Conservation (phyloP, 2,329 filamentous ascomycete genomes). For the Hypoxylon sp. region DNA sequence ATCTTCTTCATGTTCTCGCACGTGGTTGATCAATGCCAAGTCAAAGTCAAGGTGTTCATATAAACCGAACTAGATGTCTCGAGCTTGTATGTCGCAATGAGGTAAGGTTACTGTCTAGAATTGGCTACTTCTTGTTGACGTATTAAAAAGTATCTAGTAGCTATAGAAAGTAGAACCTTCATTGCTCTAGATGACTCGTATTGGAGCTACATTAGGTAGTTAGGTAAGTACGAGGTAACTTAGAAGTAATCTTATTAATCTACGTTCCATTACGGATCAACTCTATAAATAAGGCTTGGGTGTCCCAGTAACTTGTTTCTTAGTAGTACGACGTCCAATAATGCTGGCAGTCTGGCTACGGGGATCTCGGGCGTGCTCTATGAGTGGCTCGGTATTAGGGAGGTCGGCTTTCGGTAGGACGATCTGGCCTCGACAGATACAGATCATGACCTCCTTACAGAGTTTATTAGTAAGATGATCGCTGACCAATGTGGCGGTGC, state of each 20-base stretch:
- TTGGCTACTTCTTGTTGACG: too few relatives aligned
- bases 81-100: too few relatives aligned
- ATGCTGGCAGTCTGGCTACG: too few relatives aligned
- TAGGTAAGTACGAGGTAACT: background rate
- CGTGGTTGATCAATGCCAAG: background rate
- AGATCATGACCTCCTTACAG: background rate
- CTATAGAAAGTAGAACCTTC: too few relatives aligned
- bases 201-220: too few relatives aligned
- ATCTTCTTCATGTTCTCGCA: background rate
- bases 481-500: conserved; percentile 8
- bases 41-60: background rate
- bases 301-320: background rate
- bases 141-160: too few relatives aligned
- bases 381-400: background rate
- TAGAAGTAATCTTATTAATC: background rate
- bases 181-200: background rate
- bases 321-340: too few relatives aligned
- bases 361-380: too few relatives aligned
- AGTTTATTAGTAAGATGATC: conserved; percentile 11
- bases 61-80: too few relatives aligned
- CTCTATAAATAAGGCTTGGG: background rate
- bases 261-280: background rate
- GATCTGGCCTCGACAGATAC: background rate
- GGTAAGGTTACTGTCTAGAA: too few relatives aligned
- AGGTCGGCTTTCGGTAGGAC: background rate